Base-by-base conservation (phyloP, 2,329 filamentous ascomycete genomes). In the Simplicillium aogashimaense region DNA sequence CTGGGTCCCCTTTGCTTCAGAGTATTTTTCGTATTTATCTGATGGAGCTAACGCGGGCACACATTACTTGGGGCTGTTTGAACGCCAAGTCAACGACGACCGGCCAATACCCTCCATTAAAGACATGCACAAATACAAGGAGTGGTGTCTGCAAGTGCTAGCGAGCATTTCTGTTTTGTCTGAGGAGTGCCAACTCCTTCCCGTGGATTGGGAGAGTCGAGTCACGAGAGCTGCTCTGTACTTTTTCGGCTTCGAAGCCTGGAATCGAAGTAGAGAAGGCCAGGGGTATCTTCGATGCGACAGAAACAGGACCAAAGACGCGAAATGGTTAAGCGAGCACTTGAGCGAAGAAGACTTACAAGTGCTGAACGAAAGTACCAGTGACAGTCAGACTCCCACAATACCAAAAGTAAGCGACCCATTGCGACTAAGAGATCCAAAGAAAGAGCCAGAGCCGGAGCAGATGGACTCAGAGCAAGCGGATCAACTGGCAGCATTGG, bases 221-320 rank as follows among this genome's bases (percentile, higher is more conserved):
- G 17, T 42, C 14, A 38, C 31, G 12, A 35, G 18, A 12, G 18
- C 39, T 10, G 11, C 39, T 29, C 16, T 42, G 13, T 37, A 39
- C 37, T 42, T 42, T 37, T 36, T 44, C 15, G 43, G 43, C 17
- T 44, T 42, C 28, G 43, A 44, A 31, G 31, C 43, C 10, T 44
- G 39, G 43, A 42, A 44, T 31, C 25, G 43, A 13, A 16, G 28
- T 14, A 25, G 39, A 12, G 29, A 35, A 31, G 39, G 37, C 4
- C 2, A 35, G 14, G 12, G 12, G 11, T 44, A 44, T 15, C 36
- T 44, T n/a, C 16, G 17, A 9, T 41, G 42, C 14, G 29, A 20
- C 5, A 17, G 41, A 7, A 44, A 44, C 32, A 33, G n/a, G 3
- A 17, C 36, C 12, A 44, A 42, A 11, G 25, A 37, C n/a, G 30